phyloP scores from a whole-genome alignment of 164 flowering plant species.

The Brasenia schreberi region DNA sequence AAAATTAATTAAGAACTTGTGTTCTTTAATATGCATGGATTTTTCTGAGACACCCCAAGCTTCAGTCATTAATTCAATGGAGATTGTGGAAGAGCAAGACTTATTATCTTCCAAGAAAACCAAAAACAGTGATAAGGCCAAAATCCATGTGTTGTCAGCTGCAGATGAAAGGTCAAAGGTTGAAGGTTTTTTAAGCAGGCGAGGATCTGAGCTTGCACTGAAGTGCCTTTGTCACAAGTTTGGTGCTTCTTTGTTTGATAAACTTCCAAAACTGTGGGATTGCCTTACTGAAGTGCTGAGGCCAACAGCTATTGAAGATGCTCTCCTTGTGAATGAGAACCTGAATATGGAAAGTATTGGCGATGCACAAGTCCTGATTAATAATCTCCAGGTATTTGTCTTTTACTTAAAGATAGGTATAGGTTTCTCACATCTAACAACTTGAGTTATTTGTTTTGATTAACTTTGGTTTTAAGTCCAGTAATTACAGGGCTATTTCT shows the following conservation, averaged over 20 bases:
- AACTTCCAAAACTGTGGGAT: slow-evolving; percentile 88
- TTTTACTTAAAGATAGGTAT: no score
- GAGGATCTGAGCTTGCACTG: slow-evolving; percentile 88
- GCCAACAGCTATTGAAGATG: slow-evolving; percentile 29
- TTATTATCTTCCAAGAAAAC: slow-evolving; percentile 44
- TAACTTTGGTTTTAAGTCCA: no score
- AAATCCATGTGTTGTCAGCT: slow-evolving; percentile 42
- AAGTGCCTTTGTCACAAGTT: slow-evolving; percentile 72
- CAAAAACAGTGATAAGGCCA: slow-evolving; percentile 40
- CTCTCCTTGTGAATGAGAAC: slow-evolving; percentile 23
- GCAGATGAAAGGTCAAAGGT: slow-evolving; percentile 74
- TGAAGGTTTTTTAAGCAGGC: slow-evolving; percentile 82
- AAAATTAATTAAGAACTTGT: slow-evolving; percentile 83
- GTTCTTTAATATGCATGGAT: slow-evolving; percentile 82
- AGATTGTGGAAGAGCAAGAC: slow-evolving; percentile 74
- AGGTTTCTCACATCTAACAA: no score
- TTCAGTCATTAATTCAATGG: slow-evolving; percentile 50
- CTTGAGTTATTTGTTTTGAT: no score
- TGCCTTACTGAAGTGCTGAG: slow-evolving; percentile 83
- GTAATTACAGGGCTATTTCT: no score
- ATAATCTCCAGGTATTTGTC: slow-evolving; percentile 70
- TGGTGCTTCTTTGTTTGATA: slow-evolving; percentile 66
- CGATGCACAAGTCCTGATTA: slow-evolving; percentile 82
- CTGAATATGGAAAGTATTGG: slow-evolving; percentile 39
- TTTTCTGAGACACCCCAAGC: slow-evolving; percentile 94